Percentiles rank a stretch among this genome's conserved stretches.
phyloP scores from a whole-genome alignment of 306 rosid genomes.

The Quercus wislizeni region DNA sequence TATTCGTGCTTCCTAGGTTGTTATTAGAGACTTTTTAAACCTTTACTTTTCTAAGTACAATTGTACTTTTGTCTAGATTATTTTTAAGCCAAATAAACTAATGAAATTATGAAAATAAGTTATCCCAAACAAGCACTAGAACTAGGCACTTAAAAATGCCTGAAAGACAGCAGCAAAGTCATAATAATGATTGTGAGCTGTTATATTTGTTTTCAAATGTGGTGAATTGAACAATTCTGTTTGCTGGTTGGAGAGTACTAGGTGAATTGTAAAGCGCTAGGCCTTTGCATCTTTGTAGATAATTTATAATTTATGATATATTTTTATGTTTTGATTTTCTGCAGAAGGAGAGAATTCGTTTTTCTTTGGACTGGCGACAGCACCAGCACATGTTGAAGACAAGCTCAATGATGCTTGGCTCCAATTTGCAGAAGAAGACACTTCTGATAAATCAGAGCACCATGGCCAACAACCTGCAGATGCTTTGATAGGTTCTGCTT shows the following conservation, averaged over 20 bases:
- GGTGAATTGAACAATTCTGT: neutral
- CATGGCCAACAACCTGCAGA: constrained; percentile 41
- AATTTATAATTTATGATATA: neutral
- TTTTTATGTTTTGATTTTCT: constrained; percentile 4
- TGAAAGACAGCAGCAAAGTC: neutral
- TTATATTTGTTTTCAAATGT: neutral
- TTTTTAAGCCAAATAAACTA: too few relatives aligned
- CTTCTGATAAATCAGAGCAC: constrained; percentile 33
- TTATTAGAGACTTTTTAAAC: neutral
- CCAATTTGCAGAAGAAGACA: constrained; percentile 70
- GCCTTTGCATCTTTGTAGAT: neutral
- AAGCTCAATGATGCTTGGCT: constrained; percentile 91
- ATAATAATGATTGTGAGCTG: neutral
- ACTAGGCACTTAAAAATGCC: neutral
- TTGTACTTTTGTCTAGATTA: too few relatives aligned
- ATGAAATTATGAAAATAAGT: too few relatives aligned
- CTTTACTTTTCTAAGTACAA: too few relatives aligned
- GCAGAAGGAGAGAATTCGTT: constrained; percentile 63
- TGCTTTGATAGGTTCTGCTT: constrained; percentile 67
- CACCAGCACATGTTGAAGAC: constrained; percentile 97
- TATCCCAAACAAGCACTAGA: neutral
- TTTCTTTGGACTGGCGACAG: constrained; percentile 93
- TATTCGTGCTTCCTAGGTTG: too few relatives aligned
- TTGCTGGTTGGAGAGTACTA: neutral
- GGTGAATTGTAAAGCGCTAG: neutral